Conservation (phyloP, 75 land plant species). For the Selaginella moellendorffii region DNA sequence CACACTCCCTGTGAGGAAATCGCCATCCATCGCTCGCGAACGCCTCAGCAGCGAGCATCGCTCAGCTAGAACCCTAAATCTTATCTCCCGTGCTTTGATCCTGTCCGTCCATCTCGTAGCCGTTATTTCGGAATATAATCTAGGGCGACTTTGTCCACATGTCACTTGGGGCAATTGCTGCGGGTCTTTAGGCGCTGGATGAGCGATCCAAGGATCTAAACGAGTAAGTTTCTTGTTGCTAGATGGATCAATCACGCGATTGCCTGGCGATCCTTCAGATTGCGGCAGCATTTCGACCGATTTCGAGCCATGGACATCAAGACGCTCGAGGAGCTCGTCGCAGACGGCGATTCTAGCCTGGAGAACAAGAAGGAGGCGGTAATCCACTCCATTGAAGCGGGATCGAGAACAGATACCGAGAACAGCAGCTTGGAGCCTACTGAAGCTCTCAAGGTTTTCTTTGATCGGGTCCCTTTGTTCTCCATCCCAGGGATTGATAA, state of each 20-base stretch:
- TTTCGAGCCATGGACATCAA: not conserved
- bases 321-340: not conserved
- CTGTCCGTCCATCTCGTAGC: not conserved
- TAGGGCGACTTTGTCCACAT: too few relatives aligned
- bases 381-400: not conserved
- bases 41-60: not conserved
- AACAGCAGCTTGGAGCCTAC: constrained; percentile 9
- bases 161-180: too few relatives aligned
- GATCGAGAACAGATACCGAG: too few relatives aligned
- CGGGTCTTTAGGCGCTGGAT: too few relatives aligned
- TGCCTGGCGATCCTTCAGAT: too few relatives aligned
- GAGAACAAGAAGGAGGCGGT: not conserved
- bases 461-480: constrained; percentile 26
- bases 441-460: constrained; percentile 28
- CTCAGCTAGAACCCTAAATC: not conserved
- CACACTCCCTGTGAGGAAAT: not conserved
- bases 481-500: constrained; percentile 33
- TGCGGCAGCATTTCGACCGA: too few relatives aligned
- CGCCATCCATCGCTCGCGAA: not conserved
- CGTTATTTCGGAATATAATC: too few relatives aligned
- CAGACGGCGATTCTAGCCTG: not conserved
- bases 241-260: too few relatives aligned
- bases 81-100: not conserved
- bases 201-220: too few relatives aligned
- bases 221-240: too few relatives aligned